Conservation (phyloP, 2,329 filamentous ascomycete genomes). For the Gnomoniopsis sp. region DNA sequence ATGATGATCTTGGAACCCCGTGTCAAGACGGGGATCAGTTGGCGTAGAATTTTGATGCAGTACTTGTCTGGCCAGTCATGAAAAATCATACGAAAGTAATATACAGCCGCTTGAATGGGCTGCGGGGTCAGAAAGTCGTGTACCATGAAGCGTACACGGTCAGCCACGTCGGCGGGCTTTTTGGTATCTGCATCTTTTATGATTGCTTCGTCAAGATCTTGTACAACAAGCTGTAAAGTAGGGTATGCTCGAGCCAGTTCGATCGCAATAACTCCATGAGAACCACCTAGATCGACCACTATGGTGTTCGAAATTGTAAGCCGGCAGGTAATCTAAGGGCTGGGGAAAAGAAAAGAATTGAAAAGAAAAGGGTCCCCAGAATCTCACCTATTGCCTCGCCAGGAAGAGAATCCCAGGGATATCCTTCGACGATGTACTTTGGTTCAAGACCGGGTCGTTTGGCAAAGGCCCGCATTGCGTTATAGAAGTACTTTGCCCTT, state of each 20-base stretch:
- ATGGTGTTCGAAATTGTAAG: neutral
- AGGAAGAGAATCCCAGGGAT: neutral
- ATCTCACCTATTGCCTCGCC: neutral
- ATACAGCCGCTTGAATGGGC: neutral
- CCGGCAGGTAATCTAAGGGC: too few species aligned
- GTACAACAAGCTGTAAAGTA: neutral
- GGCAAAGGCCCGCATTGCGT: conserved; percentile 4
- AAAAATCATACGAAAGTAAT: conserved; percentile 1
- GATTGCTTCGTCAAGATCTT: neutral
- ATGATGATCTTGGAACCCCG: neutral
- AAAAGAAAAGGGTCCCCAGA: neutral
- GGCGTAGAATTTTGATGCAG: neutral
- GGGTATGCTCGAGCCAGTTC: conserved; percentile 3
- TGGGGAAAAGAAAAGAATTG: neutral
- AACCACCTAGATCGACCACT: conserved; percentile 11
- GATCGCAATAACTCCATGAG: conserved; percentile 4
- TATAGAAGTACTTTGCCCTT: neutral
- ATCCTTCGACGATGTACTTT: conserved; percentile 1
- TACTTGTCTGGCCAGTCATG: neutral
- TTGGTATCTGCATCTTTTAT: neutral
- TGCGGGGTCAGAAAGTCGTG: conserved; percentile 3
- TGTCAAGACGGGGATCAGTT: neutral
- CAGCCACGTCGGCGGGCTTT: neutral
- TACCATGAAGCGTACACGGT: conserved; percentile 7
- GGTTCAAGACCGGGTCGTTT: conserved; percentile 1